phyloP scores from a whole-genome alignment of 2,329 filamentous ascomycete genomes.

The Fusarium pseudonygamai region DNA sequence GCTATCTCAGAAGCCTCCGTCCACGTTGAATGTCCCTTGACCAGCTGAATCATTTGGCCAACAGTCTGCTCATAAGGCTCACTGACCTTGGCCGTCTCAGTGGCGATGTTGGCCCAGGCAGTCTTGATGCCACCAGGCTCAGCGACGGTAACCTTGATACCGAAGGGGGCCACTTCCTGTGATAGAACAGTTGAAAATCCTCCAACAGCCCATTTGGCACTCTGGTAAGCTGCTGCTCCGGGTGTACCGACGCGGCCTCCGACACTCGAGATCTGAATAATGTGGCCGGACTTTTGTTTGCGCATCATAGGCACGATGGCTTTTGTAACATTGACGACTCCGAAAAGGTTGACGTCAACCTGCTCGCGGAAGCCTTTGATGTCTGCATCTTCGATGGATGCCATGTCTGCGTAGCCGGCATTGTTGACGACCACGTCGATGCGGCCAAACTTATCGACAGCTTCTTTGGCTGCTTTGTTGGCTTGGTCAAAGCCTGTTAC shows the following conservation, averaged over 20 bases:
- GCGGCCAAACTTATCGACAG: slow-evolving; percentile 59
- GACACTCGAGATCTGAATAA: slow-evolving; percentile 53
- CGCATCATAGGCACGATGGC: slow-evolving; percentile 50
- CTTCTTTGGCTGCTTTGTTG: slow-evolving; percentile 46
- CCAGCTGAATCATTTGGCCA: slow-evolving; percentile 37
- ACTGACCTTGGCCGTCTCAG: slow-evolving; percentile 39
- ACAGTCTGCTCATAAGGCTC: slow-evolving; percentile 51
- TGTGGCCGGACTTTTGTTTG: slow-evolving; percentile 43
- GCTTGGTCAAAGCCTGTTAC: slow-evolving; percentile 57
- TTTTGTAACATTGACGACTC: slow-evolving; percentile 62
- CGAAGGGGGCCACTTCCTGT: slow-evolving; percentile 49
- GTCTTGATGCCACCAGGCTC: slow-evolving; percentile 55
- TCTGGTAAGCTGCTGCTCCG: slow-evolving; percentile 50
- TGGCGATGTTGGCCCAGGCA: slow-evolving; percentile 49
- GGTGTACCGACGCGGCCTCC: slow-evolving; percentile 49
- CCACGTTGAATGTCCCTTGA: not conserved
- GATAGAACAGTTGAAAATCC: slow-evolving; percentile 51
- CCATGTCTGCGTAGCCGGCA: slow-evolving; percentile 65
- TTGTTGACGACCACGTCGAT: slow-evolving; percentile 71
- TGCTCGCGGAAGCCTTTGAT: slow-evolving; percentile 60
- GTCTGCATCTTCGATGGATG: slow-evolving; percentile 61
- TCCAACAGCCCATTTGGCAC: slow-evolving; percentile 52
- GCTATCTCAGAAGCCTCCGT: slow-evolving; percentile 41
- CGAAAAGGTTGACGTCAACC: slow-evolving; percentile 69
- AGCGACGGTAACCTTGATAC: slow-evolving; percentile 51